Evolutionary conservation across 148 eudicot species (phyloP).

Genomic region (Chenopodium suecicum): DNA sequence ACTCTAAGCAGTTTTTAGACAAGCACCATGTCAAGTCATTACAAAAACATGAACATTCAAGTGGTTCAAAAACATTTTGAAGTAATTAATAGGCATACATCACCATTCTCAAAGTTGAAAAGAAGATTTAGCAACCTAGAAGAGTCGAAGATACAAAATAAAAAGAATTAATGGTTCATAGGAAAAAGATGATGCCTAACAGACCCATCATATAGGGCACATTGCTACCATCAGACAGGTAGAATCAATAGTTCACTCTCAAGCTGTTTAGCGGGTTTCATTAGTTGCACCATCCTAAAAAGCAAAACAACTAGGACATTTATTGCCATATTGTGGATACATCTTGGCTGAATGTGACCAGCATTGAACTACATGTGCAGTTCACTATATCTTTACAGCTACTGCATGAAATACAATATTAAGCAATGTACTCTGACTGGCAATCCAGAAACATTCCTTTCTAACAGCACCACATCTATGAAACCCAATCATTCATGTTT

Average conservation of each 20-base stretch:
- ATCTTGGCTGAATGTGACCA: not conserved
- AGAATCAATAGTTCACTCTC: not conserved
- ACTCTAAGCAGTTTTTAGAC: not conserved
- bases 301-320: not conserved
- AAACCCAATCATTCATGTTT: not conserved
- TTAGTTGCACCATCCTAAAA: not conserved
- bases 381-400: not conserved
- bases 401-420: not conserved
- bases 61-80: not conserved
- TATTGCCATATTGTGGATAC: not conserved
- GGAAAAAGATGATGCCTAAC: not conserved
- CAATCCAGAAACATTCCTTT: not conserved
- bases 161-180: not conserved
- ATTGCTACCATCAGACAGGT: not conserved
- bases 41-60: not conserved
- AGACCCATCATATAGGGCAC: not conserved
- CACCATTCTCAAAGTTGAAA: not conserved
- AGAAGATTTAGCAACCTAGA: not conserved
- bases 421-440: not conserved
- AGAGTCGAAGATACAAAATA: not conserved
- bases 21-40: not conserved
- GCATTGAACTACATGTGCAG: not conserved
- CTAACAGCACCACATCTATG: not conserved
- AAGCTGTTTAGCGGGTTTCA: not conserved
- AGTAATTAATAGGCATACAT: not conserved